phyloP scores from a whole-genome alignment of 306 rosid genomes.

The Citrullus colocynthis region DNA sequence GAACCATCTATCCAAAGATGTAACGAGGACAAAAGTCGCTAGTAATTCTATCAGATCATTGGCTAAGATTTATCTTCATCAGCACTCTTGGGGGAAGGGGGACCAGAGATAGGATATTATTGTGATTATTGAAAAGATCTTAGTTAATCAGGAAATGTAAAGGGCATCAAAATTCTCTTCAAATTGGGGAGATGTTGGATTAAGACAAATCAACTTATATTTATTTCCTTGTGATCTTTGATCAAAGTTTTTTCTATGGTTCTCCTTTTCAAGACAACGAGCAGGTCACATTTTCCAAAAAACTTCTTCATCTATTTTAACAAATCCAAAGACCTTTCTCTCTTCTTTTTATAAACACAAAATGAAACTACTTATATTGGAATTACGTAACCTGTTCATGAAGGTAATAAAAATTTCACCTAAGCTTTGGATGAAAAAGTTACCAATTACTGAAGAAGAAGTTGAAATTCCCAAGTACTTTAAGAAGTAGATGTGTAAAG shows the following conservation, averaged over 20 bases:
- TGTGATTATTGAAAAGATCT: not conserved
- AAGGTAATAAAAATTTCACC: not conserved
- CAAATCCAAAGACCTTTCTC: not conserved
- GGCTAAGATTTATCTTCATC: conserved; percentile 3
- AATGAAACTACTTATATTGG: not conserved
- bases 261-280: not conserved
- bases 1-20: not conserved
- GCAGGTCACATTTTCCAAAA: not conserved
- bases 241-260: not conserved
- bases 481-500: not conserved
- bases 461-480: not conserved
- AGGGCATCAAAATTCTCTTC: not conserved
- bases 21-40: not conserved
- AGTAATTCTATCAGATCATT: not conserved
- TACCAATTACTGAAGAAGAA: not conserved
- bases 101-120: not conserved
- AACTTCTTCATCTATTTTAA: not conserved
- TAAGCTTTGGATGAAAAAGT: not conserved
- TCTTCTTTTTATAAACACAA: not conserved
- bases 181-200: not conserved
- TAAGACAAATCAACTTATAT: not conserved
- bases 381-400: not conserved
- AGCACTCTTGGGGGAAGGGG: not conserved
- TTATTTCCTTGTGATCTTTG: not conserved
- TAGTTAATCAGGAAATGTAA: not conserved